Conservation (phyloP, 257 asterid species). For the Gentiana straminea region DNA sequence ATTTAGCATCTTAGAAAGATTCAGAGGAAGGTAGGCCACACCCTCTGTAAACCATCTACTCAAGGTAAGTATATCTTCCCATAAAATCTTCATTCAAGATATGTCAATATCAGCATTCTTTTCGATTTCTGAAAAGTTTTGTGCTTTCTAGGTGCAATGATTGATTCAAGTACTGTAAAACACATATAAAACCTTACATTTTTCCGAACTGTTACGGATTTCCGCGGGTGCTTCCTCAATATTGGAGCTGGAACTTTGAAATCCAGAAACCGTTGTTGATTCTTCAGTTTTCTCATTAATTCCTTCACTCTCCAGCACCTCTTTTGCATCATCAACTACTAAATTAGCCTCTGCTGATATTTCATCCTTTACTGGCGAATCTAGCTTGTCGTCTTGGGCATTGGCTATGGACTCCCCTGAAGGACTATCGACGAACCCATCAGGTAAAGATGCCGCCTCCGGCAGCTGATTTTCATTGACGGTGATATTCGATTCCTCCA, state of each 20-base stretch:
- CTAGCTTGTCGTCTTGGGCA: slow-evolving; percentile 17
- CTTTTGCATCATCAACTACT: slow-evolving; percentile 24
- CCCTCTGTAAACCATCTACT: no score
- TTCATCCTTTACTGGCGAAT: slow-evolving; percentile 56
- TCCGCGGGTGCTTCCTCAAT: slow-evolving; percentile 1
- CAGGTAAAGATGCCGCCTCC: slow-evolving; percentile 80
- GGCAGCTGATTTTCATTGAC: slow-evolving; percentile 61
- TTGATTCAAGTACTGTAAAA: no score
- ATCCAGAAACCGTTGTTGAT: slow-evolving; percentile 10
- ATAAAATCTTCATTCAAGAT: not conserved
- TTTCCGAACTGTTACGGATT: slow-evolving; percentile 9
- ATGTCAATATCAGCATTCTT: not conserved
- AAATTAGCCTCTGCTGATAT: slow-evolving; percentile 45
- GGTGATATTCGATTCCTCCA: slow-evolving; percentile 38
- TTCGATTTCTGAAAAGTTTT: no score
- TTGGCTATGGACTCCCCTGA: slow-evolving; percentile 19
- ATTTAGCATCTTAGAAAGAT: no score
- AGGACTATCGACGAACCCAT: slow-evolving; percentile 83
- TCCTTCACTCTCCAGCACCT: slow-evolving; percentile 15
- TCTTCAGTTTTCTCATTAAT: slow-evolving; percentile 15
- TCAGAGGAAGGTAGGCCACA: no score
- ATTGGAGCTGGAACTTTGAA: slow-evolving; percentile 1
- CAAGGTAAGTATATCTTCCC: no score
- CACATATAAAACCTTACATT: slow-evolving; percentile 13
- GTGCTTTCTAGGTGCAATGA: no score